These are phyloP conservation scores for Acrocalymma vagum DNA, from an alignment of 2,329 filamentous ascomycete species.

Conservation along the genomic window DNA sequence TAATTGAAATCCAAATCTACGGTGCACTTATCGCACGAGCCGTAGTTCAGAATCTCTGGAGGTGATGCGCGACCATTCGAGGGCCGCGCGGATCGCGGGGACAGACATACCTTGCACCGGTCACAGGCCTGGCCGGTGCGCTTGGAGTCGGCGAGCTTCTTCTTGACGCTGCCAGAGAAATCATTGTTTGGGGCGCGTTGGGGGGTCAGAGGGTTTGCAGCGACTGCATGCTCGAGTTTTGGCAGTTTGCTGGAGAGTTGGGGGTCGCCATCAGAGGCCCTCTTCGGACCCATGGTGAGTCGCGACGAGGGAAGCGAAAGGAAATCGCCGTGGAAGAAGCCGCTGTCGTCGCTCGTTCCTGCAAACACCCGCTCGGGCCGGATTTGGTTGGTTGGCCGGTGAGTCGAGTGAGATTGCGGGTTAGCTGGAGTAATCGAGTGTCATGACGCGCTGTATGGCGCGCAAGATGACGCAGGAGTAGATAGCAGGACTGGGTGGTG, in stretches of 20 bases:
- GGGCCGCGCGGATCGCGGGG: not conserved
- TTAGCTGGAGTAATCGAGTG: too few relatives aligned
- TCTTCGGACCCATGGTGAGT: constrained; percentile 36
- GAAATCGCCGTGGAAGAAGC: constrained; percentile 28
- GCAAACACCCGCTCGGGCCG: constrained; percentile 24
- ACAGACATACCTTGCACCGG: constrained; percentile 78
- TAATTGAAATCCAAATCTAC: too few relatives aligned
- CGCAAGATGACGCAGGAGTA: too few relatives aligned
- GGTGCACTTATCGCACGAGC: too few relatives aligned
- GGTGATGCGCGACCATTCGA: constrained; percentile 1
- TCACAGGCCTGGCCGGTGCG: constrained; percentile 87
- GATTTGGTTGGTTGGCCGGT: constrained; percentile 10
- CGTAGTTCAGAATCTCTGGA: constrained; percentile 8
- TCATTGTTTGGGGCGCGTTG: constrained; percentile 33
- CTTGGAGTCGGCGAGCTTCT: constrained; percentile 62
- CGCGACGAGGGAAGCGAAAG: constrained; percentile 7
- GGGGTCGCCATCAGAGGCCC: constrained; percentile 29
- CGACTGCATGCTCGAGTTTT: constrained; percentile 39
- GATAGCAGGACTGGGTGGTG: too few relatives aligned
- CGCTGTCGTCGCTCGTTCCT: constrained; percentile 20
- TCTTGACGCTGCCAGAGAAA: constrained; percentile 54
- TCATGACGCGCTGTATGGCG: too few relatives aligned
- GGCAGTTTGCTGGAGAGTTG: constrained; percentile 28
- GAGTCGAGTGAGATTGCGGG: too few relatives aligned
- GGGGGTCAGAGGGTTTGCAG: constrained; percentile 21